phyloP scores from a whole-genome alignment of 106 monocot genomes.

The Amphibolis antarctica region DNA sequence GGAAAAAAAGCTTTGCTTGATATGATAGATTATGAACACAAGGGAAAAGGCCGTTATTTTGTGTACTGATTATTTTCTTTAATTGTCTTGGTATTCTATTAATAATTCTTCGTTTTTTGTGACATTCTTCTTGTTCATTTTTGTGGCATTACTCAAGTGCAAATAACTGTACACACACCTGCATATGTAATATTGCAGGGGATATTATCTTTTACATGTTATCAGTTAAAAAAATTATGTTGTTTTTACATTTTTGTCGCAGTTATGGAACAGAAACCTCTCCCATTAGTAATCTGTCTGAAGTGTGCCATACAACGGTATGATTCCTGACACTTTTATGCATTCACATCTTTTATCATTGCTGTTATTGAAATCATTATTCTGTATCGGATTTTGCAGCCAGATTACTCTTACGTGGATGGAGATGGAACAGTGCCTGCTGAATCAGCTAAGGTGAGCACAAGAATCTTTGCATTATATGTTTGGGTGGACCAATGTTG shows the following conservation, averaged over 20 bases:
- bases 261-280: conserved; percentile 79
- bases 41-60: too few relatives aligned
- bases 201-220: background rate
- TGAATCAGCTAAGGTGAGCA: conserved; percentile 56
- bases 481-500: conserved; percentile 1
- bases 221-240: background rate
- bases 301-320: conserved; percentile 67
- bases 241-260: conserved; percentile 2
- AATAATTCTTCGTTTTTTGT: too few relatives aligned
- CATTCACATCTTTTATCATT: background rate
- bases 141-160: too few relatives aligned
- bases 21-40: too few relatives aligned
- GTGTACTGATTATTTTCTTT: too few relatives aligned
- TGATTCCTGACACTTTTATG: background rate
- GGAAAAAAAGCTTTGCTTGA: too few relatives aligned
- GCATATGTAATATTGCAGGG: too few relatives aligned
- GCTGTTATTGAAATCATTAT: background rate
- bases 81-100: too few relatives aligned
- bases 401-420: conserved; percentile 61
- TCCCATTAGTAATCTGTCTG: conserved; percentile 60
- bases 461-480: background rate
- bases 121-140: too few relatives aligned
- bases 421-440: conserved; percentile 78
- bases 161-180: too few relatives aligned
- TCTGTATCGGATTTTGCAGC: conserved; percentile 32